A percentile compares a stretch with the other conserved stretches of the same genome.
These are phyloP conservation scores for Candida ponderosae DNA, from an alignment of 805 yeast species.

Conservation along the genomic window DNA sequence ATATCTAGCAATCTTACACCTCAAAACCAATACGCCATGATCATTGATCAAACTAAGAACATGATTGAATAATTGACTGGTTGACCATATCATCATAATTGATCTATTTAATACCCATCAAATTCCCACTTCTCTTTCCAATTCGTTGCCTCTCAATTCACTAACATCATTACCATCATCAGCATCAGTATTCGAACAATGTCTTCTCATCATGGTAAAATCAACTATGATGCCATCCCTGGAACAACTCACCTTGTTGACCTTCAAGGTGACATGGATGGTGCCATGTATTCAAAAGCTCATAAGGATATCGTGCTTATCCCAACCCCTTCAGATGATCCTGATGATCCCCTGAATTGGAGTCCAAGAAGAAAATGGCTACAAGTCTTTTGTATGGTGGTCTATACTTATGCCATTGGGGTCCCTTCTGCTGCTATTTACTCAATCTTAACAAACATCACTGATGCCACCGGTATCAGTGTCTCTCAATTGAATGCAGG, in stretches of 20 bases:
- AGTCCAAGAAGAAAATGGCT: conserved; percentile 36
- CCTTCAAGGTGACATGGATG: conserved; percentile 24
- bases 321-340: conserved; percentile 62
- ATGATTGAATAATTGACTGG: no score
- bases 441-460: conserved; percentile 31
- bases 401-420: conserved; percentile 38
- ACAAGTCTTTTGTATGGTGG: conserved; percentile 35
- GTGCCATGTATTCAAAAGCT: conserved; percentile 24
- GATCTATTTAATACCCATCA: no score
- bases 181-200: no score
- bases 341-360: conserved; percentile 71
- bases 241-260: conserved; percentile 47
- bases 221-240: conserved; percentile 34
- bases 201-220: conserved; percentile 2
- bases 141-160: no score
- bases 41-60: no score
- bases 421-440: conserved; percentile 39
- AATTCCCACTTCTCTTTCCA: no score
- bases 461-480: conserved; percentile 27
- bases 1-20: no score
- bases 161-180: no score
- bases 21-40: no score
- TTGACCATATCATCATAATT: no score
- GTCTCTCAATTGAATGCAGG: conserved; percentile 35
- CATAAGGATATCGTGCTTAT: conserved; percentile 39